Percentiles rank a stretch among this genome's conserved stretches.
Conservation (phyloP, 139 green algal genomes). For the Ulvella scutata region DNA sequence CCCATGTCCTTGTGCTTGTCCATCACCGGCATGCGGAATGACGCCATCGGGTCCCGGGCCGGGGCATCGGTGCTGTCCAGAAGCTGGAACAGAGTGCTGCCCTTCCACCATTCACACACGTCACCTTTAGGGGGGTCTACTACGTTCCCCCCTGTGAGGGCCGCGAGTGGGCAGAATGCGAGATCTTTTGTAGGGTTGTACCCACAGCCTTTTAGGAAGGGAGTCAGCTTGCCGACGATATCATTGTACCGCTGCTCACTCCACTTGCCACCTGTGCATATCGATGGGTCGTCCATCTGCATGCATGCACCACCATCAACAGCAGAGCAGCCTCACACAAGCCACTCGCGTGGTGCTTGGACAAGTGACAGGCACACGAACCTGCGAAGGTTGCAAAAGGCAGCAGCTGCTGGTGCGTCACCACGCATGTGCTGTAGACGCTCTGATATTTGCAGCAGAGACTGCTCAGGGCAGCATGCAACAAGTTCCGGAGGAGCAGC, state of each 20-base stretch:
- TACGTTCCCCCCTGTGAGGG: conserved; percentile 84
- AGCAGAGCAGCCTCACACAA: not conserved
- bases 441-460: no score
- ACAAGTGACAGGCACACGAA: no score
- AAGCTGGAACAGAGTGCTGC: conserved; percentile 77
- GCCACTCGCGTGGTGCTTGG: no score
- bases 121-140: conserved; percentile 25
- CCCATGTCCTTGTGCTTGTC: conserved; percentile 95
- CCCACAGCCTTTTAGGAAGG: conserved; percentile 71
- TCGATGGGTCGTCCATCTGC: conserved; percentile 1
- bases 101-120: conserved; percentile 68
- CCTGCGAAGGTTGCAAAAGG: no score
- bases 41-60: conserved; percentile 33
- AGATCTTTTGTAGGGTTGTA: conserved; percentile 90
- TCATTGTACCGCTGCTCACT: conserved; percentile 72
- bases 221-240: conserved; percentile 74
- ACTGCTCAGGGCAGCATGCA: no score
- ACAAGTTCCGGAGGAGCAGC: no score
- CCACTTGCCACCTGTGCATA: conserved; percentile 39
- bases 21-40: conserved; percentile 90
- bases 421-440: no score
- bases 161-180: conserved; percentile 83
- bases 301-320: not conserved
- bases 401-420: no score
- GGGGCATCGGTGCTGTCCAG: conserved; percentile 68